Evolutionary conservation across 768 basidiomycete genomes (phyloP), one percentile per base, ranked within the genome.

Genomic region (Glaciozyma martinii): DNA sequence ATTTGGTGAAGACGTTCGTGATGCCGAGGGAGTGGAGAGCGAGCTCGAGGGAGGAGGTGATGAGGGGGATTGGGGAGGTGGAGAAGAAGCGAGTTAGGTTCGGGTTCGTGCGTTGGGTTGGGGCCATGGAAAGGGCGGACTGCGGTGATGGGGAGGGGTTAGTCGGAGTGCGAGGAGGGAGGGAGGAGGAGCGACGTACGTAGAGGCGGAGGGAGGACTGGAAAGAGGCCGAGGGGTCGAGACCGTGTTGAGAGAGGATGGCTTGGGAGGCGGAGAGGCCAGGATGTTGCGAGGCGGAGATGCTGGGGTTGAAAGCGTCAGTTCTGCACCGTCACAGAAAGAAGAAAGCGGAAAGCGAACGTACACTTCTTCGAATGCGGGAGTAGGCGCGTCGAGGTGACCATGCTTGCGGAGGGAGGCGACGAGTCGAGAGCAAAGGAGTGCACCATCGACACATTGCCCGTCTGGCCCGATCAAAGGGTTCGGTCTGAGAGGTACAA

Each of bases 11-110:
- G 9, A 18, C 16, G 32, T 9, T 47, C 33, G 27, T 27, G 3
- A 5, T 62, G 63, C 29, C 19, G 33, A 56, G 37, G 46, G 30
- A 23, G 23, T 8, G 23, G 53, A 46, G 42, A 44, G 3, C 3
- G 40, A 1, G 25, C 13, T 10, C 13, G 59, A 56, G 55, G 10
- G 49, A 33, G 5, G 54, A 18, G 33, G 58, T 5, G 46, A 70
- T 63, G 43, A 46, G 46, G 29, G 59, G 46, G 16, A 61, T 10
- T 32, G 53, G n/a, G 23, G 25, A 37, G 16, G 63, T 61, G 15
- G 66, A 62, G 62, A 71, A 91, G 80, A 92, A 91, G 0, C 89
- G 85, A 1, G 90, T 90, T 23, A 90, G 80, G 63, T 85, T 82
- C 0, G 88, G 86, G 2, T 81, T 92, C 87, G 65, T 59, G 3